Base-by-base conservation (phyloP, 345 rosid genomes). In the Excoecaria cochinchinensis region DNA sequence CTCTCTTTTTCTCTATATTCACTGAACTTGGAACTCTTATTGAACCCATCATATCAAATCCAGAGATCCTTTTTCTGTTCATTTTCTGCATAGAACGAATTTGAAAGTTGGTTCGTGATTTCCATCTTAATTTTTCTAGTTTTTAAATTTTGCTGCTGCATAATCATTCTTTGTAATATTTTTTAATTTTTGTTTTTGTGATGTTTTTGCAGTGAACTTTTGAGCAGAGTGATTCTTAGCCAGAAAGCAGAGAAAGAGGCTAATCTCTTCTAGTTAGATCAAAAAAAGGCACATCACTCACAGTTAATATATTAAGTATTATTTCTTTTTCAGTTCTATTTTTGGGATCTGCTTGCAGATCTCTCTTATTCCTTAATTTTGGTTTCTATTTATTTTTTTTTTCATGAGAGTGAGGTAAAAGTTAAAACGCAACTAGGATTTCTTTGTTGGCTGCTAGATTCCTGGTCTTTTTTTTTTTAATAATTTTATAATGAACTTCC, bases 331-430 rank as follows among this genome's bases (percentile, higher is more conserved):
- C 31, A n/a, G 61, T 67, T 67, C 22, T 0, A 15, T 65, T 67
- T 50, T 56, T 57, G 80, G 85, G 87, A 79, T 81, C 85, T 83
- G 85, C 46, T 75, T 73, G 57, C 57, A 73, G 84, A 81, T 80
- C 83, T 61, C 74, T 75, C 42, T 44, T 72, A 74, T 71, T 83
- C 82, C 66, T 68, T 75, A 42, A 22, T 75, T 85, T 72, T 81
- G 80, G 71, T 77, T 81, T 70, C 63, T 71, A 59, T 81, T 60
- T 14, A n/a, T 31, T 66, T 68, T 0, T 31, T 31, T 69, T 42
- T 17, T 56, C 65, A 40, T 57, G 17, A 36, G 66, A 69, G 57
- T 68, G 22, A 67, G 76, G 40, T 64, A 36, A 65, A 81, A 75
- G 55, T 25, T 56, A 39, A 73, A 66, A 38, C 52, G 63, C 51